Conservation (phyloP, 257 asterid species). For the Henckelia pumila region DNA sequence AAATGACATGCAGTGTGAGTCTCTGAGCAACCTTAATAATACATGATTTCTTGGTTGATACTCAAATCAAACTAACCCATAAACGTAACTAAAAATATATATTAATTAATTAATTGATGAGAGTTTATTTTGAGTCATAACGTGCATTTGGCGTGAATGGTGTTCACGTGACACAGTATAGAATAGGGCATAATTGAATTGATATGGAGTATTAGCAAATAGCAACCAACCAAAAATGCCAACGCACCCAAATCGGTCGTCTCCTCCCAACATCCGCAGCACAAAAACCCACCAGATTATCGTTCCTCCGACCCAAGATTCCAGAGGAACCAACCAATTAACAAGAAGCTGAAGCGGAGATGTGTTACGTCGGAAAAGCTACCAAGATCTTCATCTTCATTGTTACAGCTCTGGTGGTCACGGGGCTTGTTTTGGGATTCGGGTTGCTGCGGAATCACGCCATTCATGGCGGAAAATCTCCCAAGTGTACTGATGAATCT, state of each 20-base stretch:
- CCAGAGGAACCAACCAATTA: background rate
- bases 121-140: too few relatives aligned
- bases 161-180: background rate
- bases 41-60: too few relatives aligned
- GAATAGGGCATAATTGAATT: background rate
- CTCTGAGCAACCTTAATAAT: too few relatives aligned
- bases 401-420: conserved; percentile 47
- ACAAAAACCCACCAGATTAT: background rate
- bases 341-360: conserved; percentile 21
- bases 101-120: too few relatives aligned
- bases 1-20: too few relatives aligned
- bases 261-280: background rate
- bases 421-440: conserved; percentile 64
- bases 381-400: conserved; percentile 95
- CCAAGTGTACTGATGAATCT: conserved; percentile 44
- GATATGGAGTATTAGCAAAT: too few relatives aligned
- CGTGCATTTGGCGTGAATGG: too few relatives aligned
- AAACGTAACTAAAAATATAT: too few relatives aligned
- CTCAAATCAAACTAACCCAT: too few relatives aligned
- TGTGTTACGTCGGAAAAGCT: conserved; percentile 90
- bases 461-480: conserved; percentile 24
- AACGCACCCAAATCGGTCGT: background rate
- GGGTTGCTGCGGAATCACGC: conserved; percentile 39
- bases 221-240: background rate
- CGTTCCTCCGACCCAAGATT: conserved; percentile 3